phyloP scores from a whole-genome alignment of 176 grass and related monocot genomes.

The Phyllostachys edulis region DNA sequence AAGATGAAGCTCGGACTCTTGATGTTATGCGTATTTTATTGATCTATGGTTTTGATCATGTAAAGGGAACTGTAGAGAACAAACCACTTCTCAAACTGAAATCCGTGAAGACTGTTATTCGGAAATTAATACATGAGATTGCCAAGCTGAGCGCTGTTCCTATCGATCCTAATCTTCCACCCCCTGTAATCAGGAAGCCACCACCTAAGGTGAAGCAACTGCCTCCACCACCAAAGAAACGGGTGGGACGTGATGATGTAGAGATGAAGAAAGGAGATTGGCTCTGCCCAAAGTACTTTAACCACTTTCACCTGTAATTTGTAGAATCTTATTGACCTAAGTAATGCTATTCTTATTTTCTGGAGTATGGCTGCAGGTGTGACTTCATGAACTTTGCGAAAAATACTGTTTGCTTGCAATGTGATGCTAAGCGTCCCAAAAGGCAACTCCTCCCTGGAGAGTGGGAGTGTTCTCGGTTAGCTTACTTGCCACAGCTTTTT shows the following conservation, averaged over 20 bases:
- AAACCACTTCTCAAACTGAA: conserved; percentile 75
- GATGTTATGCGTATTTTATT: conserved; percentile 89
- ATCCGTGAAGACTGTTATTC: conserved; percentile 67
- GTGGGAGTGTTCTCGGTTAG: conserved; percentile 94
- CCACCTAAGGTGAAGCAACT: conserved; percentile 89
- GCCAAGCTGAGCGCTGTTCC: conserved; percentile 74
- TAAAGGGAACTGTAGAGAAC: conserved; percentile 85
- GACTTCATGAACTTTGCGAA: conserved; percentile 99
- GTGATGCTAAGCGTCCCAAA: conserved; percentile 90
- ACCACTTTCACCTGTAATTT: conserved; percentile 24
- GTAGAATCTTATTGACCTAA: conserved; percentile 32
- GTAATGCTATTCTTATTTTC: conserved; percentile 30
- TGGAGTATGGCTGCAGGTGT: conserved; percentile 68
- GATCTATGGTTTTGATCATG: conserved; percentile 78
- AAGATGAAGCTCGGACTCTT: conserved; percentile 90
- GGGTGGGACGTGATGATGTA: conserved; percentile 94
- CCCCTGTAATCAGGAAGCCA: conserved; percentile 67
- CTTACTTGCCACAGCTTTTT: conserved; percentile 18
- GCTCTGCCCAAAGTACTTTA: conserved; percentile 92
- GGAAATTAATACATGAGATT: conserved; percentile 86
- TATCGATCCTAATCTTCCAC: conserved; percentile 87
- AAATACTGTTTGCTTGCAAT: conserved; percentile 86
- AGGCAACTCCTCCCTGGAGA: conserved; percentile 91
- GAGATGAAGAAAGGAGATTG: conserved; percentile 99
- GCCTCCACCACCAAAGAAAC: conserved; percentile 74